phyloP scores from a whole-genome alignment of 768 basidiomycete genomes.

The Dioszegia crocea region DNA sequence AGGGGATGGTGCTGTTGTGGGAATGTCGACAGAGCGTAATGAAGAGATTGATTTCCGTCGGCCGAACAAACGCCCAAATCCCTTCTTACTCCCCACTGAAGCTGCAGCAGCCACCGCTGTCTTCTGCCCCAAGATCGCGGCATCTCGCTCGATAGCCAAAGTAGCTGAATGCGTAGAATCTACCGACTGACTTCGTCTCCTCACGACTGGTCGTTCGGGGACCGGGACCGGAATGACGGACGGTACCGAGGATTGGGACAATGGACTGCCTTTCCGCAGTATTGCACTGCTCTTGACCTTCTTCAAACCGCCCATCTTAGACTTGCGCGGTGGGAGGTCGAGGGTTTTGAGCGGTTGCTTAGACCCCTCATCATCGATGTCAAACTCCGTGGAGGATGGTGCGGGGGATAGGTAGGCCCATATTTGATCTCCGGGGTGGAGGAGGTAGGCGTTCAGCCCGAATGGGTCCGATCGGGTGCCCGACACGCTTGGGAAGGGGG shows the following conservation, averaged over 20 bases:
- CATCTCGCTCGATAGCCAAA: background rate
- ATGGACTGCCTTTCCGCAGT: constrained; percentile 3
- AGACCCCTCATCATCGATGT: background rate
- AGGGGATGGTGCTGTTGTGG: background rate
- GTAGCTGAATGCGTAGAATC: background rate
- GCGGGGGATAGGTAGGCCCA: constrained; percentile 29
- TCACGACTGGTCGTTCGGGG: background rate
- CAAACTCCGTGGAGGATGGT: background rate
- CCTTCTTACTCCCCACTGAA: constrained; percentile 1
- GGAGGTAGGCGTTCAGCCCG: constrained; percentile 37
- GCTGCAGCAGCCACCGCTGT: background rate
- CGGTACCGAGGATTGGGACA: constrained; percentile 9
- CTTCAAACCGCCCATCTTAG: constrained; percentile 5
- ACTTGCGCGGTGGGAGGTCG: background rate
- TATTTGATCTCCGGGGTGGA: constrained; percentile 36
- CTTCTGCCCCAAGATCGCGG: background rate
- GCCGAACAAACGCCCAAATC: constrained; percentile 2
- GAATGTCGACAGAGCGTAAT: background rate
- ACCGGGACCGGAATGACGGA: background rate
- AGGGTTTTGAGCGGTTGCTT: background rate
- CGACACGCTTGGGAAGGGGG: constrained; percentile 36
- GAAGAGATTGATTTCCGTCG: constrained; percentile 11
- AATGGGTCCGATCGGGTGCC: constrained; percentile 31
- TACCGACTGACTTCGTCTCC: constrained; percentile 7
- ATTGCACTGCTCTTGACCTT: background rate